Base-by-base conservation (phyloP, 106 monocot species). In the Cymbidium sinense region DNA sequence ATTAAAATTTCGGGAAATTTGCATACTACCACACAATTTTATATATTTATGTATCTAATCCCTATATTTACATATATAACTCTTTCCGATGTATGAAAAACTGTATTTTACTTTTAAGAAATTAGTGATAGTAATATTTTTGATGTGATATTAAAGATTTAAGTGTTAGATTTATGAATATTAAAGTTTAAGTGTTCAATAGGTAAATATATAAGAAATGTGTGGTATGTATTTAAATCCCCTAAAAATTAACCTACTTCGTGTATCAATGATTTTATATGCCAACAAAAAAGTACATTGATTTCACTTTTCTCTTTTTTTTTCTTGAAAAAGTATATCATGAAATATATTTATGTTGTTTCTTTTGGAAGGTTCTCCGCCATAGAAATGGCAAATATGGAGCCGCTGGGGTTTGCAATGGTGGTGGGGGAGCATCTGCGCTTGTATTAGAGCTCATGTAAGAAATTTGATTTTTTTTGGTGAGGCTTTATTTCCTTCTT, bases 351-450 rank as follows among this genome's bases (percentile, higher is more conserved):
- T 29, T 39, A 31, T n/a, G 30, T 17, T 72, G 23, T 47, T 31
- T 47, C 34, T 2, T 73, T 50, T 82, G 37, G 34, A 84, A 94
- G 96, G 94, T 94, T 74, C 82, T 96, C 61, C 82, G 87, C 70
- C 83, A 91, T 10, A 96, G 79, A 79, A 84, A 79, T 78, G 91
- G 96, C 13, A 94, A 80, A 77, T 71, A 81, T 83, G 96, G 96
- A 82, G 96, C 91, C 83, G 96, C 89, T 64, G 86, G 79, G 39
- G 88, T 96, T 23, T 96, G 96, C 88, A 94, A 96, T 80, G 96
- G 96, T 76, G 96, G 96, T 18, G 96, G 96, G 28, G 96, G 96
- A 62, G 96, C 96, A 47, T 96, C 93, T 76, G 93, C 96, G 7
- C 81, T 96, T 47, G 90, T 92, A 81, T 43, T 96, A 37, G 96